Evolutionary conservation across 1,284 basidiomycete genomes (phyloP).

Genomic region (Boletus mariae): DNA sequence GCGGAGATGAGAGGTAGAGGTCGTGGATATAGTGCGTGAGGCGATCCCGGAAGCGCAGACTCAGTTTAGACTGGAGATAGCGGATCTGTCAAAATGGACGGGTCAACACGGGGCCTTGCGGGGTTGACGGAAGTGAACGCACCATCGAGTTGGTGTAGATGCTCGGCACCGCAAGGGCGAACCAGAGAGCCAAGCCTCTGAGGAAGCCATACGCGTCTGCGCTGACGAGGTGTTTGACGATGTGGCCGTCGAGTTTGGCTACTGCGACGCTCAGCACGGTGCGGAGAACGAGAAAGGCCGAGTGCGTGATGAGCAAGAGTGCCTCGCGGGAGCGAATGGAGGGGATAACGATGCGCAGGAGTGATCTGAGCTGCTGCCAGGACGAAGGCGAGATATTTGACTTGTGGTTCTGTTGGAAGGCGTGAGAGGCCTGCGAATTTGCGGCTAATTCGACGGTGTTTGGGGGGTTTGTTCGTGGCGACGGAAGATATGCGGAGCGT

Average conservation of each 20-base stretch:
- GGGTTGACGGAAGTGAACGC: constrained; percentile 7
- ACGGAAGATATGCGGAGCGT: constrained; percentile 12
- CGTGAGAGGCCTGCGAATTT: too few relatives aligned
- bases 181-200: constrained; percentile 85
- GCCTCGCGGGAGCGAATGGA: constrained; percentile 74
- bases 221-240: constrained; percentile 87
- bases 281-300: constrained; percentile 82
- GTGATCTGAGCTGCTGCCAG: constrained; percentile 73
- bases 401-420: too few relatives aligned
- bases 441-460: too few relatives aligned
- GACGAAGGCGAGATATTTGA: constrained; percentile 41
- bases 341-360: constrained; percentile 76
- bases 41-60: constrained; percentile 80
- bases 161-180: constrained; percentile 85
- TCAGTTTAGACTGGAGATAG: constrained; percentile 87
- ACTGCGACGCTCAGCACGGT: constrained; percentile 88
- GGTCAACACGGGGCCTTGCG: neutral
- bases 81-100: constrained; percentile 57
- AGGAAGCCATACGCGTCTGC: constrained; percentile 86
- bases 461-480: neutral
- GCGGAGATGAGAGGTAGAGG: constrained; percentile 78
- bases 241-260: constrained; percentile 84
- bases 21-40: constrained; percentile 92
- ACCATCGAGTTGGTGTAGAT: constrained; percentile 97
- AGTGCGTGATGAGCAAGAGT: constrained; percentile 76